These are phyloP conservation scores for Lasiodiplodia sp. DNA, from an alignment of 2,329 filamentous ascomycete species.

Conservation along the genomic window DNA sequence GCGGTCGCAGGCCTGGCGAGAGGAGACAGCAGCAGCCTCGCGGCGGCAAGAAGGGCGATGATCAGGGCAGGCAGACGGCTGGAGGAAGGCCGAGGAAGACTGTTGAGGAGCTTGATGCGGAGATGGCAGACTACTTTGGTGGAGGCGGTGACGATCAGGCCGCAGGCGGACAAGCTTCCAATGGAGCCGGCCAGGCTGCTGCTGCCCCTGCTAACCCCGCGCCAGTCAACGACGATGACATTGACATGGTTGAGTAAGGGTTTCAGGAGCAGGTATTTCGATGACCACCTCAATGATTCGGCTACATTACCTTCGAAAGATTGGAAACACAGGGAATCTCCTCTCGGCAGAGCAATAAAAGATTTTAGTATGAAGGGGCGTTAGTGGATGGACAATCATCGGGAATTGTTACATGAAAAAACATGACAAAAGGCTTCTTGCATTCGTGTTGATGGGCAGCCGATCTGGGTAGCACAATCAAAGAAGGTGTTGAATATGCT, in stretches of 20 bases:
- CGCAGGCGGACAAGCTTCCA: background rate
- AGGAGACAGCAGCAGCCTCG: slow-evolving; percentile 53
- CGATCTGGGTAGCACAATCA: background rate
- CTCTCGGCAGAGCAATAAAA: background rate
- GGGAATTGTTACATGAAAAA: background rate
- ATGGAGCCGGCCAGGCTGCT: background rate
- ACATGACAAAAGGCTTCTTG: background rate
- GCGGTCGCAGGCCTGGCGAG: slow-evolving; percentile 55
- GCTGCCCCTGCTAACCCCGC: background rate
- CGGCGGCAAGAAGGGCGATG: slow-evolving; percentile 52
- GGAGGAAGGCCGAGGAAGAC: slow-evolving; percentile 76
- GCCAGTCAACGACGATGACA: slow-evolving; percentile 17
- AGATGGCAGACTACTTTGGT: slow-evolving; percentile 94
- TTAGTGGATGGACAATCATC: background rate
- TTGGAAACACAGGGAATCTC: slow-evolving; percentile 1
- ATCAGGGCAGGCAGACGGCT: slow-evolving; percentile 53
- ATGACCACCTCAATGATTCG: background rate
- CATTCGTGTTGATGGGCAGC: background rate
- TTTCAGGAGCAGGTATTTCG: background rate
- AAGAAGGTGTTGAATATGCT: background rate
- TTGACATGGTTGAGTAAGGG: slow-evolving; percentile 30
- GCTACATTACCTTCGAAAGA: background rate
- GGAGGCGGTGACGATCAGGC: slow-evolving; percentile 5
- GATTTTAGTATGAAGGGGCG: background rate
- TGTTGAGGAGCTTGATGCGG: slow-evolving; percentile 89